Evolutionary conservation across 306 rosid species (phyloP).

Genomic region (Alnus rubra): DNA sequence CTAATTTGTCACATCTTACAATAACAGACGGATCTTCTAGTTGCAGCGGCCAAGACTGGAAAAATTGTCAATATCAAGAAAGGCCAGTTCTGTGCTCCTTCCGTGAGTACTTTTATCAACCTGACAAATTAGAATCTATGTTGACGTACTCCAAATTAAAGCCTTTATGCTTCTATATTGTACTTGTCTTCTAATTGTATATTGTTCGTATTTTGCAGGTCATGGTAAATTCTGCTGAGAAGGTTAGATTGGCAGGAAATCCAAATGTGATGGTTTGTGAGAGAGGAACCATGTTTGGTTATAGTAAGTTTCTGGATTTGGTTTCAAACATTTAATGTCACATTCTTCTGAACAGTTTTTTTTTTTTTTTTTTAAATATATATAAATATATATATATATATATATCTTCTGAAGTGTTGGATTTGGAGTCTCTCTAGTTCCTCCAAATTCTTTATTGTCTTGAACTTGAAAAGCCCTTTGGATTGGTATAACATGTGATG

Average conservation of each 20-base stretch:
- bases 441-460: background rate
- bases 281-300: slow-evolving; percentile 98
- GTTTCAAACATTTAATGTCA: slow-evolving; percentile 2
- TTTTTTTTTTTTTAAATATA: too few species aligned
- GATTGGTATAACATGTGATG: slow-evolving; percentile 14
- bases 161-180: slow-evolving; percentile 9
- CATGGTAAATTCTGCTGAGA: slow-evolving; percentile 89
- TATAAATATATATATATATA: too few species aligned
- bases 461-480: slow-evolving; percentile 13
- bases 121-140: slow-evolving; percentile 20
- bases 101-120: slow-evolving; percentile 58
- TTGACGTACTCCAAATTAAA: slow-evolving; percentile 7
- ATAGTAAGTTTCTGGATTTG: slow-evolving; percentile 66
- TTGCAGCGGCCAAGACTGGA: slow-evolving; percentile 96
- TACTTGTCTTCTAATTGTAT: slow-evolving; percentile 22
- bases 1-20: slow-evolving; percentile 30
- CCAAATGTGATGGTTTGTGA: slow-evolving; percentile 97
- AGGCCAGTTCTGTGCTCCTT: slow-evolving; percentile 98
- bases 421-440: slow-evolving; percentile 8
- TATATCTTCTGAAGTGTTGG: background rate
- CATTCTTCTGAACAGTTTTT: slow-evolving; percentile 17
- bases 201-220: slow-evolving; percentile 51
- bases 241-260: slow-evolving; percentile 91
- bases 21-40: slow-evolving; percentile 95
- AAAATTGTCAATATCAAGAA: slow-evolving; percentile 84